Evolutionary conservation across 2,329 filamentous ascomycete genomes (phyloP), one percentile per base, ranked within the genome.

Genomic region (Metarhizium album): DNA sequence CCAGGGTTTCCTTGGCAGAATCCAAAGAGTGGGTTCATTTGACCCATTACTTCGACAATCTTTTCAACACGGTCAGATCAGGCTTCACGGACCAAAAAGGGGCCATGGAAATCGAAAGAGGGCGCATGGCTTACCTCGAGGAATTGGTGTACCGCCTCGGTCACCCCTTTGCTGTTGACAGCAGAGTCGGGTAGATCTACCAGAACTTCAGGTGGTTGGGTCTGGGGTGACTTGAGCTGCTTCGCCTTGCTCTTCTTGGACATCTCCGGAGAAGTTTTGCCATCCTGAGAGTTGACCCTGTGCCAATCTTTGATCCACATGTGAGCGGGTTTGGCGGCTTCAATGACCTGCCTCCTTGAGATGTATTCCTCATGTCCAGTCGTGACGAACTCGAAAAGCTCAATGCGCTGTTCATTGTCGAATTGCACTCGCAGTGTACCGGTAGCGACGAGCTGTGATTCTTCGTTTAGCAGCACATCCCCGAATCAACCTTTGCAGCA

Each of bases 311-410:
- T 84, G 58, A 77, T 71, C 81, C 81, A 84, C 54, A 75, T 73
- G 56, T 84, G 81, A 24, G 76, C 70, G 2, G 81, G 81, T 58
- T 78, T 76, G 14, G 80, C 80, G 6, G 78, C 78, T 43, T 82
- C 72, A 38, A 84, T 76, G 8, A 82, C 77, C 56, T 75, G 74
- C 54, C 74, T 79, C 49, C 88, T 81, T 22, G 90, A 84, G 45
- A 97, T 73, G 60, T 86, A 95, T 67, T 97, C 90, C 58, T 90
- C 87, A 60, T 94, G 86, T 47, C 75, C 77, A 35, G 74, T 78
- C 1, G 87, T 88, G 45, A 83, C 75, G 58, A 97, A 90, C 60
- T 95, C 88, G 46, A 97, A 77, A 53, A 89, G 74, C 54, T 95
- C 88, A 53, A 98, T 84, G 64, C 86, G 89, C 54, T 89, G 84